A percentile compares a stretch with the other conserved stretches of the same genome.
These are phyloP conservation scores for Penicillium sp. DNA, from an alignment of 2,329 filamentous ascomycete species.

Conservation along the genomic window DNA sequence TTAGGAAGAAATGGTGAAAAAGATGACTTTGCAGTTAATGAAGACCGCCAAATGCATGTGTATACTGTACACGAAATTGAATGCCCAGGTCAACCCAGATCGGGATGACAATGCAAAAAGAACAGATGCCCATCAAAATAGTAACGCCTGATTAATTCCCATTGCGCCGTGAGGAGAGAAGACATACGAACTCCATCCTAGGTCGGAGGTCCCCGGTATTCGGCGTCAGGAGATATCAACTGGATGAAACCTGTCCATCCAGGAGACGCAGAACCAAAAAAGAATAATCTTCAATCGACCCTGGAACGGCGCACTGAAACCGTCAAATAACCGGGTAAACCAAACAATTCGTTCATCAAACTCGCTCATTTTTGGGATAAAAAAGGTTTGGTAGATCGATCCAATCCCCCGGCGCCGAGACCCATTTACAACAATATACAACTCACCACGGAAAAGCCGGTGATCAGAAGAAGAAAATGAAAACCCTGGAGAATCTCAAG, in stretches of 20 bases:
- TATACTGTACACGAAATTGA: conserved; percentile 25
- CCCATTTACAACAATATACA: conserved; percentile 23
- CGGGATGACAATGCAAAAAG: conserved; percentile 20
- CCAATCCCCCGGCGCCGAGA: conserved; percentile 12
- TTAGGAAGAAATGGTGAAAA: background rate
- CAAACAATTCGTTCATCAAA: background rate
- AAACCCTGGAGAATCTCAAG: background rate
- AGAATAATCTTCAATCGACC: background rate
- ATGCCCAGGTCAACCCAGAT: conserved; percentile 10
- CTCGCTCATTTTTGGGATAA: background rate
- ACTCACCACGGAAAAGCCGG: background rate
- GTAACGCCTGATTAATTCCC: conserved; percentile 17
- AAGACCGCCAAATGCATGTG: conserved; percentile 15
- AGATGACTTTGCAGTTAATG: conserved; percentile 8
- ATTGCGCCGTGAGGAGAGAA: conserved; percentile 22
- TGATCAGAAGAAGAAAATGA: background rate
- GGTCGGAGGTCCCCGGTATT: background rate
- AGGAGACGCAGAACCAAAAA: background rate
- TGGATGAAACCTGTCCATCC: background rate
- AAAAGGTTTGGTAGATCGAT: background rate
- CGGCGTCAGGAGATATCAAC: background rate
- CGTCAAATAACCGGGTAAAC: background rate
- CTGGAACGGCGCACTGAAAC: background rate
- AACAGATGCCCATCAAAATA: conserved; percentile 22
- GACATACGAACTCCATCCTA: conserved; percentile 3